Evolutionary conservation across 2,329 filamentous ascomycete genomes (phyloP).

Genomic region (Arthroderma sp.): DNA sequence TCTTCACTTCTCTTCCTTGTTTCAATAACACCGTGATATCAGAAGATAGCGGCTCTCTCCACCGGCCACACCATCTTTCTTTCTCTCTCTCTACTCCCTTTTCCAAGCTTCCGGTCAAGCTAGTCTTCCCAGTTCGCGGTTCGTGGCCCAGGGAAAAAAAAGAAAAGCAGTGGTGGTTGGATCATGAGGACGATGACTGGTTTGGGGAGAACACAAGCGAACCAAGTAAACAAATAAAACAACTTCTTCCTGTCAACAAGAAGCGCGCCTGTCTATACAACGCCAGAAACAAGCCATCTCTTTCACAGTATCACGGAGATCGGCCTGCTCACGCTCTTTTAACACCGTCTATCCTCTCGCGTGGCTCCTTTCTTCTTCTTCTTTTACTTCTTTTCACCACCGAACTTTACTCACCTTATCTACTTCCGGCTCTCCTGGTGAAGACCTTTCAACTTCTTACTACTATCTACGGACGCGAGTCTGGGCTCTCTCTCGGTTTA

Average conservation of each 20-base stretch:
- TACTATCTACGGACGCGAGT: not conserved
- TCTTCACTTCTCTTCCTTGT: not conserved
- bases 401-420: no score
- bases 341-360: not conserved
- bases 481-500: not conserved
- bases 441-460: no score
- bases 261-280: not conserved
- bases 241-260: conserved; percentile 1
- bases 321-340: not conserved
- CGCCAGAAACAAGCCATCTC: conserved; percentile 1
- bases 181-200: not conserved
- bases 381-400: not conserved
- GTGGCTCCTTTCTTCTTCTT: not conserved
- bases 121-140: not conserved
- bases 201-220: conserved; percentile 2
- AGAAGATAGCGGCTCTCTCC: no score
- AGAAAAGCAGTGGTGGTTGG: not conserved
- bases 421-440: no score
- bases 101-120: conserved; percentile 1
- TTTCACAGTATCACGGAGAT: not conserved
- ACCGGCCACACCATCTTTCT: not conserved
- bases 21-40: not conserved
- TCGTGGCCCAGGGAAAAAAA: not conserved
- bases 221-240: conserved; percentile 4
- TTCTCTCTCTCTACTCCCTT: not conserved